Percentiles rank a stretch among this genome's conserved stretches.
Evolutionary conservation across 179 eudicot species (phyloP).

Genomic region (Nepenthes alata): DNA sequence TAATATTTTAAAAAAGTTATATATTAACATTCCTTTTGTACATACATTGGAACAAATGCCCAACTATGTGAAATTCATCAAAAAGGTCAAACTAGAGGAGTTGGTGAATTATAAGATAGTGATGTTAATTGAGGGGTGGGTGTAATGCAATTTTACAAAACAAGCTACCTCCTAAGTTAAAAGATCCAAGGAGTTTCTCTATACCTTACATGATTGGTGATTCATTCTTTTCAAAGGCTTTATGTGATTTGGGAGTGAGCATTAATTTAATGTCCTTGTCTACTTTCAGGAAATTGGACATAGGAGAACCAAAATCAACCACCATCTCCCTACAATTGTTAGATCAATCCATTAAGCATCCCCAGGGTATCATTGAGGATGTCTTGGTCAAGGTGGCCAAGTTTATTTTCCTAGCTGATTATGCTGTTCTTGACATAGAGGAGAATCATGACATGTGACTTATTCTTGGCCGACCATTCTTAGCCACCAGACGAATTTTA

Average conservation of each 20-base stretch:
- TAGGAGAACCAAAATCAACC: not conserved
- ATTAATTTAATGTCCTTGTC: not conserved
- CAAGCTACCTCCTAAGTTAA: not conserved
- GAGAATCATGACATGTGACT: not conserved
- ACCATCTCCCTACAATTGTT: not conserved
- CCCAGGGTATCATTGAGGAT: not conserved
- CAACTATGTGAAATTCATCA: not conserved
- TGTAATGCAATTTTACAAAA: not conserved
- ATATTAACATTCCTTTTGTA: not conserved
- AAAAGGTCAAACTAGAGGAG: not conserved
- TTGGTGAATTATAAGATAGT: not conserved
- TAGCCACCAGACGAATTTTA: not conserved
- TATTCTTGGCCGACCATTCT: too few species aligned
- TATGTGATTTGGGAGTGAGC: not conserved
- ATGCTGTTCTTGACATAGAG: not conserved
- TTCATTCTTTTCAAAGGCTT: not conserved
- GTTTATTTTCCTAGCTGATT: not conserved
- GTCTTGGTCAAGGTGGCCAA: not conserved
- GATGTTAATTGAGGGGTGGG: not conserved
- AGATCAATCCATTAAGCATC: not conserved
- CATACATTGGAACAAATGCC: too few species aligned
- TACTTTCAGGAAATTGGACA: not conserved
- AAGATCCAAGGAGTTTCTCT: slow-evolving; percentile 1
- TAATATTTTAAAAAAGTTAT: too few species aligned
- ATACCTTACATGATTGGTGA: not conserved